Evolutionary conservation across 2,329 filamentous ascomycete genomes (phyloP), one percentile per base, ranked within the genome.

Genomic region (Huntiella moniliformis): DNA sequence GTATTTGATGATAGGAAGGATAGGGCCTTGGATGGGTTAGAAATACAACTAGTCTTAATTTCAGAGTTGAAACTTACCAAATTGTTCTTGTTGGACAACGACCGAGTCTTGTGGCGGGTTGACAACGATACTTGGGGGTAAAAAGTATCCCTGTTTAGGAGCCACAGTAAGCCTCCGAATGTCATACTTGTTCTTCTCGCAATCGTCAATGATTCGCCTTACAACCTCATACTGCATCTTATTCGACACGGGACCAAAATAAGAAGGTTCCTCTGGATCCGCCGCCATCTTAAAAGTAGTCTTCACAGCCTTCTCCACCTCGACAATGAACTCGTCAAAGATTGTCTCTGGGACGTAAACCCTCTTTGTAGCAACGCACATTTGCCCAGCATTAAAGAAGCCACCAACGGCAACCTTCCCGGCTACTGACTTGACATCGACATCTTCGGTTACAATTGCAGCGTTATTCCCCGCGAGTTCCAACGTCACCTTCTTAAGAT

Each of bases 381-480:
- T 55, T 44, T 60, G 58, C 5, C 73, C 73, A 2, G 66, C 65
- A 60, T 77, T 74, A 46, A 73, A 61, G 58, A 77, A 75, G 4
- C 69, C 64, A 4, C 66, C 61, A 51, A 64, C 61, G 15, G 67
- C 68, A 16, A 73, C 34, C 37, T 56, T 65, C 55, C 54, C 52
- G 0, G 57, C 57, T 1, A 55, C 53, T 4, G 50, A 52, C 15
- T 52, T 54, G 3, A 75, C 60, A 47, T 78, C 69, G 5, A 77
- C 70, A 51, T 77, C 73, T 0, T 65, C 65, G 31, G 67, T 64
- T 33, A 77, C 62, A 51, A 78, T 73, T n/a, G 70, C 67, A 1
- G 73, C 65, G 50, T 77, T 72, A 53, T 78, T 78, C 31, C 73
- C 74, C 34, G 73, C 70, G 17, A 77, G 65, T 57, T 79, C 75